Percentiles rank a stretch among this genome's conserved stretches.
Evolutionary conservation across 306 rosid genomes (phyloP).

Genomic region (Prunus dulcis): DNA sequence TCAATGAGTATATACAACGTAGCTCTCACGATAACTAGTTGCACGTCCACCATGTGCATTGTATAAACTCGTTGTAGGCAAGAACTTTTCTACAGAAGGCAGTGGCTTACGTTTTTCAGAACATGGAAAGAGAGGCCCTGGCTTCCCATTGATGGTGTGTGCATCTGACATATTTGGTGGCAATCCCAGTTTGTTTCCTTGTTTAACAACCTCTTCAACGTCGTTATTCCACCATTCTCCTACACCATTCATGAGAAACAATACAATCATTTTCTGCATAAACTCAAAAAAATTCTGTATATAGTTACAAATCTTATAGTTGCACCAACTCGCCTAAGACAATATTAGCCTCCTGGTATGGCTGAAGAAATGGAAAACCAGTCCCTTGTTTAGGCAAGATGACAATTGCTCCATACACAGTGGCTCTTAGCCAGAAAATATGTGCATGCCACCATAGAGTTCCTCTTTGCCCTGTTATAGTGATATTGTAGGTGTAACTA

Average conservation of each 20-base stretch:
- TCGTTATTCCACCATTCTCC: constrained; percentile 44
- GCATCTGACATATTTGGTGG: constrained; percentile 39
- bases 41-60: neutral
- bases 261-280: neutral
- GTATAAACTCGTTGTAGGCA: neutral
- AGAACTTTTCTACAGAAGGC: neutral
- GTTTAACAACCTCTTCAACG: constrained; percentile 31
- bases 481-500: constrained; percentile 23
- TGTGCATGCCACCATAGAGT: constrained; percentile 45
- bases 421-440: constrained; percentile 39
- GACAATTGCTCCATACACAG: constrained; percentile 35
- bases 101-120: constrained; percentile 29
- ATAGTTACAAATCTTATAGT: neutral
- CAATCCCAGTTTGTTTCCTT: constrained; percentile 35
- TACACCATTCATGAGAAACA: constrained; percentile 1
- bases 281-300: neutral
- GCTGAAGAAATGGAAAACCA: constrained; percentile 31
- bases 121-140: constrained; percentile 34
- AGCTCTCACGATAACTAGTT: neutral
- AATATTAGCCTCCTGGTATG: constrained; percentile 20
- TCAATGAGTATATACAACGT: neutral
- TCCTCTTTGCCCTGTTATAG: constrained; percentile 38
- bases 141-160: constrained; percentile 39
- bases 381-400: constrained; percentile 26
- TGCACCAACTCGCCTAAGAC: constrained; percentile 21